Base-by-base conservation (phyloP, 306 rosid species). In the Arachis hypogaea region DNA sequence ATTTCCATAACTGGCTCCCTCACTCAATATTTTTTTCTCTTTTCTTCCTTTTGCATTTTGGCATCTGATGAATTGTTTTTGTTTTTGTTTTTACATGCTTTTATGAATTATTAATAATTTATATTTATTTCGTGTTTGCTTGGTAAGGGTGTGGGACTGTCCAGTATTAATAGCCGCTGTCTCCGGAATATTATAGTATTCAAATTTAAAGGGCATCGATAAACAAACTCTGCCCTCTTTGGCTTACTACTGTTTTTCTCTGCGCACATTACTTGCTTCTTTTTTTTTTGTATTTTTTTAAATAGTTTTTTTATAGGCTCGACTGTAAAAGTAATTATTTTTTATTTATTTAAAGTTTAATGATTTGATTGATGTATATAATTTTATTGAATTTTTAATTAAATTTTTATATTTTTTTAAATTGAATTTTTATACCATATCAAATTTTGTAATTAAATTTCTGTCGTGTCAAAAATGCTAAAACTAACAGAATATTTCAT, bases 91-190 rank as follows among this genome's bases (percentile, higher is more conserved):
- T 55, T 22, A 59, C 22, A 61, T 44, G 7, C 29, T 61, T 47
- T 12, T 22, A 22, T 45, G 9, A 40, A 51, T 72, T 2, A 5
- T 5, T 43, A 6, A 6, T 7, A 6, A 8, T 28, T 55, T 9
- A 4, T 33, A 33, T 30, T 43, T 14, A 28, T 73, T 55, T 28
- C 5, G 29, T 38, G 45, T 28, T 6, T 65, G 66, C 83, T 83
- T 79, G 85, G 72, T 67, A 74, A 78, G 75, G 66, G 73, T 74
- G 85, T 68, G 85, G 71, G 76, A 73, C 90, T 83, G 90, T 68
- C 82, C 33, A 11, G 81, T 73, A 86, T 86, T 88, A 85, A 83
- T 78, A 85, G 80, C 93, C 88, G 85, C 64, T 83, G 86, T 88
- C 90, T 74, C 74, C 82, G 97, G 89, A 54, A 78, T 44, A 73